A percentile compares a stretch with the other conserved stretches of the same genome.
These are phyloP conservation scores for Asterochloris sp. DNA, from an alignment of 139 green algal species.

Conservation along the genomic window DNA sequence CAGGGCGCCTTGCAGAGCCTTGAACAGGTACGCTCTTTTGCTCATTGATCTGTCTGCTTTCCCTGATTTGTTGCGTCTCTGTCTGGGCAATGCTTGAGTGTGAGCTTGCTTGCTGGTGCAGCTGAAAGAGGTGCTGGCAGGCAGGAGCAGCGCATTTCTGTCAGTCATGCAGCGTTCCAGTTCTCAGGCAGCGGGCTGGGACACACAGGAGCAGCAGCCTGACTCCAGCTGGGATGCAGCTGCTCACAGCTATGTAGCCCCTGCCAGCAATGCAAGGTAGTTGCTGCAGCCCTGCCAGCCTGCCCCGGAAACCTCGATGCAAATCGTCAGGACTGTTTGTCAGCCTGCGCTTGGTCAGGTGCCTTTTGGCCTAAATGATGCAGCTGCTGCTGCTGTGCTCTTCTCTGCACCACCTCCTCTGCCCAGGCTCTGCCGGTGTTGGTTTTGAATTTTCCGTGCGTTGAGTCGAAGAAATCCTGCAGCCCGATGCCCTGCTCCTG, in stretches of 20 bases:
- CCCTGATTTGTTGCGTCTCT: no score
- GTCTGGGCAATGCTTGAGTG: no score
- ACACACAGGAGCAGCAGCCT: neutral
- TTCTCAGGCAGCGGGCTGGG: no score
- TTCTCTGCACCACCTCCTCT: slow-evolving; percentile 32
- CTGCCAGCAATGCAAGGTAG: neutral
- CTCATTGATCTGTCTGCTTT: no score
- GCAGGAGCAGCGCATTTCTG: no score
- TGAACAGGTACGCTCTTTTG: no score
- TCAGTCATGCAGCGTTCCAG: no score
- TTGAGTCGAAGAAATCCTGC: slow-evolving; percentile 88
- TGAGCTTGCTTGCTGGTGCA: no score
- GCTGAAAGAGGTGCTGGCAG: no score
- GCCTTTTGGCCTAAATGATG: neutral
- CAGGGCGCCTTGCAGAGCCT: no score
- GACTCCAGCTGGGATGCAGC: neutral
- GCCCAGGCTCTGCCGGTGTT: slow-evolving; percentile 54
- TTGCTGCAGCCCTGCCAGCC: neutral
- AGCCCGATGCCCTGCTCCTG: slow-evolving; percentile 52
- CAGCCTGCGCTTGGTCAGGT: neutral
- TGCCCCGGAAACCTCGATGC: neutral
- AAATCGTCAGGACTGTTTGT: neutral
- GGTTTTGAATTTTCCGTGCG: slow-evolving; percentile 70
- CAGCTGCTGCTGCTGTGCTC: neutral
- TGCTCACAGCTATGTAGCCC: neutral